Evolutionary conservation across 495 filamentous ascomycete genomes (phyloP).

Genomic region (Aspergillus kassunensis): DNA sequence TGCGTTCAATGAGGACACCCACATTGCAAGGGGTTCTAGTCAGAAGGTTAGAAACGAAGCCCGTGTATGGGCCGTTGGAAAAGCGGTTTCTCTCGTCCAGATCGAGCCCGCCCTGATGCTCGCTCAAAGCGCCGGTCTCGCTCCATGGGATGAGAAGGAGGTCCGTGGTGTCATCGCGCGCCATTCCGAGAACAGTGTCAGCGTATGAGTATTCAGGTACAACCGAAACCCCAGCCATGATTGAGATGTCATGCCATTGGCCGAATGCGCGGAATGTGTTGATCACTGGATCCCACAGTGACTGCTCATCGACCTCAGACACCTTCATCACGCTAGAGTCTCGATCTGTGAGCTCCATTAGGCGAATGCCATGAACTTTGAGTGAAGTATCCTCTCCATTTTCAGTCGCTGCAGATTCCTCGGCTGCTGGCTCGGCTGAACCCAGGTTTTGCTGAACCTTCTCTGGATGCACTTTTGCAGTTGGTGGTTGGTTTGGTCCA

Average conservation of each 20-base stretch:
- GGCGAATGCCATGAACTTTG: slow-evolving; percentile 78
- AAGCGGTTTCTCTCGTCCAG: slow-evolving; percentile 27
- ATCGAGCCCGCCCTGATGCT: slow-evolving; percentile 40
- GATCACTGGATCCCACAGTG: slow-evolving; percentile 77
- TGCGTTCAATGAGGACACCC: slow-evolving; percentile 80
- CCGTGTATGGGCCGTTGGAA: slow-evolving; percentile 49
- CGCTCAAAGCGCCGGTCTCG: slow-evolving; percentile 70
- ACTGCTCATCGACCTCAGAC: slow-evolving; percentile 73
- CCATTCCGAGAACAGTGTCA: slow-evolving; percentile 64
- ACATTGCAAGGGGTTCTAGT: slow-evolving; percentile 58
- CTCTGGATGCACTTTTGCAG: slow-evolving; percentile 47
- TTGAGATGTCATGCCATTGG: slow-evolving; percentile 76
- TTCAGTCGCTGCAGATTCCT: slow-evolving; percentile 25
- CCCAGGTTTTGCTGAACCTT: slow-evolving; percentile 23
- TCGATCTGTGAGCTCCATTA: slow-evolving; percentile 88
- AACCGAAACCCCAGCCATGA: slow-evolving; percentile 74
- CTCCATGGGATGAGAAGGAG: slow-evolving; percentile 90
- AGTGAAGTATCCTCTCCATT: slow-evolving; percentile 43
- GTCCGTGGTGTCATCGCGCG: slow-evolving; percentile 66
- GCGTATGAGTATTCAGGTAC: slow-evolving; percentile 75
- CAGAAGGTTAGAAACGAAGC: slow-evolving; percentile 64
- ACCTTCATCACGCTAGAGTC: slow-evolving; percentile 95
- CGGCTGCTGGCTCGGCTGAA: slow-evolving; percentile 20
- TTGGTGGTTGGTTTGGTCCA: slow-evolving; percentile 24
- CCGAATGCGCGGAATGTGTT: slow-evolving; percentile 90